A percentile compares a stretch with the other conserved stretches of the same genome.
These are phyloP conservation scores for Avena atlantica DNA, from an alignment of 176 grass and related monocot genomes.

Conservation along the genomic window DNA sequence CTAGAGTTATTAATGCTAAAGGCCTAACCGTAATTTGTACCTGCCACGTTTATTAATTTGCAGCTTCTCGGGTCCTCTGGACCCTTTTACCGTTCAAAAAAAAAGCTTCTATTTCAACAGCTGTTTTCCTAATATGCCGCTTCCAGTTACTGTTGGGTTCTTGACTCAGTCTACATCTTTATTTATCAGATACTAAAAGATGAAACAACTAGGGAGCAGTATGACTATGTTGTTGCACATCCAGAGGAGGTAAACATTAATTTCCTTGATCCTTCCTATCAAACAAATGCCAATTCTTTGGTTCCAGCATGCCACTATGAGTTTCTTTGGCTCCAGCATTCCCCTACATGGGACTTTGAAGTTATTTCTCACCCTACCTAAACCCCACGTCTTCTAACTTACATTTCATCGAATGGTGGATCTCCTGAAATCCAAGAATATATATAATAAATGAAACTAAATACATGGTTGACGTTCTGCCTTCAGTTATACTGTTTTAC, in stretches of 20 bases:
- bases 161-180: constrained; percentile 34
- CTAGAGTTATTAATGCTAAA: too few species aligned
- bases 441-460: constrained; percentile 2
- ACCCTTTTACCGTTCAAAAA: too few species aligned
- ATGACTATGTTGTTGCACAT: constrained; percentile 98
- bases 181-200: constrained; percentile 85
- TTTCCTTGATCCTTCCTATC: not conserved
- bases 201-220: constrained; percentile 85
- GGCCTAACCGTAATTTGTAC: too few species aligned
- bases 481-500: not conserved
- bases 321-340: not conserved
- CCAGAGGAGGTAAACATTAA: constrained; percentile 81
- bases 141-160: constrained; percentile 25
- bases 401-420: not conserved
- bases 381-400: not conserved
- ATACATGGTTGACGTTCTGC: constrained; percentile 7
- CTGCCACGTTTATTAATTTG: too few species aligned
- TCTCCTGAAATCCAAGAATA: not conserved
- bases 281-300: constrained; percentile 1
- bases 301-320: not conserved
- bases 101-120: not conserved
- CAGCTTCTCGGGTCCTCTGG: too few species aligned
- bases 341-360: not conserved
- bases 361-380: not conserved
- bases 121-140: constrained; percentile 8